phyloP scores from a whole-genome alignment of 192 early-diverging fungal genomes.

The Cetraspora pellucida region DNA sequence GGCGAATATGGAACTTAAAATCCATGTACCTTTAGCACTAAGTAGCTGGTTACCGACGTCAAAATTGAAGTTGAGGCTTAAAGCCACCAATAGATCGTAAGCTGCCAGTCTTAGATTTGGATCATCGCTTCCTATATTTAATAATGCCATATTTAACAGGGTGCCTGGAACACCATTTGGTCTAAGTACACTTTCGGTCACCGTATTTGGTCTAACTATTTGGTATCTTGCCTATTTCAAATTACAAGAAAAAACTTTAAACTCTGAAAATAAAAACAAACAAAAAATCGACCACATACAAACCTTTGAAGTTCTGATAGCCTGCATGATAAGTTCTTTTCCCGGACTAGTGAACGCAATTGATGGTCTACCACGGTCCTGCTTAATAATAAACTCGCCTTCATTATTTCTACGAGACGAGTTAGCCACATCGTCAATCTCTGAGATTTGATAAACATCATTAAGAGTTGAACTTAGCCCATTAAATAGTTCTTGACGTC shows the following conservation, averaged over 20 bases:
- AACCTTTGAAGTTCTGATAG: neutral
- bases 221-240: constrained; percentile 59
- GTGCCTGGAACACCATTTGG: constrained; percentile 90
- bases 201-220: constrained; percentile 58
- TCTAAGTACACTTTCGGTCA: constrained; percentile 71
- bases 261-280: too few species aligned
- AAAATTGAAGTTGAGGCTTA: constrained; percentile 82
- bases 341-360: constrained; percentile 75
- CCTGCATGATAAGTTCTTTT: constrained; percentile 61
- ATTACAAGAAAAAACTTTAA: neutral
- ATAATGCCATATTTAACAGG: constrained; percentile 87
- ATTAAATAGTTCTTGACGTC: constrained; percentile 74
- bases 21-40: constrained; percentile 61
- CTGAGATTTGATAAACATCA: constrained; percentile 85
- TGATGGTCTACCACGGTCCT: constrained; percentile 64
- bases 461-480: constrained; percentile 74
- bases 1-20: too few species aligned
- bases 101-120: constrained; percentile 79
- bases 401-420: constrained; percentile 57
- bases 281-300: too few species aligned
- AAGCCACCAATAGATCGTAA: constrained; percentile 86
- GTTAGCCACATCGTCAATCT: constrained; percentile 70
- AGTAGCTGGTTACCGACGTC: constrained; percentile 81
- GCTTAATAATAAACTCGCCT: constrained; percentile 78
- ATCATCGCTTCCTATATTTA: constrained; percentile 85